Base-by-base conservation (phyloP, 306 rosid genomes). In the Cicer arietinum region DNA sequence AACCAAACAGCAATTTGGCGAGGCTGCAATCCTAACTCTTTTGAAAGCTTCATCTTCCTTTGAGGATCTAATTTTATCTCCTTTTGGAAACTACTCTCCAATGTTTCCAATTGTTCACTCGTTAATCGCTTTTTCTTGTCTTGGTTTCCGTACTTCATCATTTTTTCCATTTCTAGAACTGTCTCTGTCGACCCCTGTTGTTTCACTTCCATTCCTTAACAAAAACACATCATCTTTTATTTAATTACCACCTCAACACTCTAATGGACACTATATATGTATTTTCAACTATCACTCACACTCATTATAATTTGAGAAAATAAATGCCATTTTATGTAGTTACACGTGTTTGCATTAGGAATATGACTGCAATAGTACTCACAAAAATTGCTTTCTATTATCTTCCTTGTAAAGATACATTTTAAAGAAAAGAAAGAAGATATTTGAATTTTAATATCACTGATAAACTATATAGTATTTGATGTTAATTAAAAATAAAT, bases 1-100 rank as follows among this genome's bases (percentile, higher is more conserved):
- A 94, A 94, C 99, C 99, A 94, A 10, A 94, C 91, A 8, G 99
- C 95, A 1, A 94, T 90, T 52, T 94, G 97, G 8, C 96, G 90
- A 47, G 99, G 96, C 67, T 92, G 99, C 0, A 94, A 90, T 8
- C 96, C 96, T n/a, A 94, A 84, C 48, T 94, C 96, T 66, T 69
- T 84, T 0, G 99, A 90, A 1, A 94, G 96, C 90, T 92, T 90
- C 89, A 88, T 85, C 79, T 94, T 94, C 70, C 97, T 88, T 3
- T 90, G 92, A 5, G 95, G 99, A 61, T 94, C 99, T 14, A 94
- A 76, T 83, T 94, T 94, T 48, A 85, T 90, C 85, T 94, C 99
- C 73, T 92, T 90, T 59, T 84, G 92, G 64, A 94, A 94, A 70
- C 93, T 90, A 63, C 86, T 92, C 86, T 94, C 97, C 52, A 94